phyloP scores from a whole-genome alignment of 768 basidiomycete species.

The Chalciporus sphaerocephalus region DNA sequence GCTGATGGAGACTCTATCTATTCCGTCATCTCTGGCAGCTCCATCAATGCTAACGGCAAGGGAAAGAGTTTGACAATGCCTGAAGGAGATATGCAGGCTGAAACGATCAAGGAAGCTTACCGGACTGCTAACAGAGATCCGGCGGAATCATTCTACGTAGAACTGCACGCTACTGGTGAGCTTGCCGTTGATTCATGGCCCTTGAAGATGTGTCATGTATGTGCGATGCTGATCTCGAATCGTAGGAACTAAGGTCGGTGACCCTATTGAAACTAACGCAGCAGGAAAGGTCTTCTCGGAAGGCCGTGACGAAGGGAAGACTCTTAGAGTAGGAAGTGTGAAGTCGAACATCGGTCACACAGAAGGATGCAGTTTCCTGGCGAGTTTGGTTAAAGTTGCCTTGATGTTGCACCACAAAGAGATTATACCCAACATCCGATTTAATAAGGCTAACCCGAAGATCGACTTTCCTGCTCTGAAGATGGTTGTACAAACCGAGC shows the following conservation, averaged over 20 bases:
- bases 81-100: constrained; percentile 31
- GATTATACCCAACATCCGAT: constrained; percentile 27
- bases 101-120: constrained; percentile 33
- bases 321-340: constrained; percentile 27
- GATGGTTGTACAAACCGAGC: constrained; percentile 27
- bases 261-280: constrained; percentile 49
- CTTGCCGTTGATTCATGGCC: not conserved
- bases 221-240: not conserved
- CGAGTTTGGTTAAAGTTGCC: constrained; percentile 32
- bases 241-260: constrained; percentile 39
- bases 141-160: constrained; percentile 44
- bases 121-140: constrained; percentile 27
- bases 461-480: constrained; percentile 22
- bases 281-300: constrained; percentile 36
- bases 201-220: not conserved
- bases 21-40: constrained; percentile 27
- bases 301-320: constrained; percentile 14
- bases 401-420: constrained; percentile 31
- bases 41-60: constrained; percentile 34
- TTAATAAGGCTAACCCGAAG: constrained; percentile 26
- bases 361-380: constrained; percentile 32
- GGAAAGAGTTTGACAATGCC: constrained; percentile 35
- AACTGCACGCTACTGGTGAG: constrained; percentile 46
- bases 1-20: constrained; percentile 32
- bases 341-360: constrained; percentile 26